Conservation (phyloP, 345 rosid species). For the Eucalyptus albens region DNA sequence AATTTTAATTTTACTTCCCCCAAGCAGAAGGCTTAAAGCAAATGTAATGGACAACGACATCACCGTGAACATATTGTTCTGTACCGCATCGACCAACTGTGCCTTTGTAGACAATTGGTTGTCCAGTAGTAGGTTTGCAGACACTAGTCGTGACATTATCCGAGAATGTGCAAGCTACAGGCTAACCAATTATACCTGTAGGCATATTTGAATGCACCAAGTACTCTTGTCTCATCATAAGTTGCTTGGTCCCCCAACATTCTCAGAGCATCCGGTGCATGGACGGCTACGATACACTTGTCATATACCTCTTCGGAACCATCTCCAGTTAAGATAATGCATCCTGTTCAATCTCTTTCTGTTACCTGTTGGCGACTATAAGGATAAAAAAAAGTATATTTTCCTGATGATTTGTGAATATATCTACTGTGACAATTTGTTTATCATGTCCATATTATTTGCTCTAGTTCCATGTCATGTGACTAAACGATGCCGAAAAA, state of each 20-base stretch:
- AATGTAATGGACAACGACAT: not conserved
- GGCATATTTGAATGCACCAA: constrained; percentile 82
- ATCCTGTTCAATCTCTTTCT: constrained; percentile 12
- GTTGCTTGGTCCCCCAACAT: constrained; percentile 57
- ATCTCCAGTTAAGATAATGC: constrained; percentile 31
- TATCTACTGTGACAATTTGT: not conserved
- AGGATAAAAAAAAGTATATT: not conserved
- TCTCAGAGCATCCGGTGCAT: constrained; percentile 70
- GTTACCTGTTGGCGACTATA: not conserved
- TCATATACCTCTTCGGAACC: constrained; percentile 30
- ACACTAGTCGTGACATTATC: not conserved
- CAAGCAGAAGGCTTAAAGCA: not conserved
- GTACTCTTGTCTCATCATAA: constrained; percentile 57
- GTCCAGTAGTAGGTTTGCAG: not conserved
- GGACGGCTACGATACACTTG: constrained; percentile 47
- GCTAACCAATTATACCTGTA: constrained; percentile 33
- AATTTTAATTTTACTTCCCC: not conserved
- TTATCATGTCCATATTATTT: not conserved
- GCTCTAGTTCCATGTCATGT: not conserved
- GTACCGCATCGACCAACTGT: not conserved
- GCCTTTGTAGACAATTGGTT: not conserved
- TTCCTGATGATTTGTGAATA: not conserved
- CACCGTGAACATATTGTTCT: not conserved
- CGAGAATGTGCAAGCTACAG: not conserved
- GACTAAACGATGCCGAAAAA: not conserved